These are phyloP conservation scores for Erodium texanum DNA, from an alignment of 441 rosid genomes.

Conservation along the genomic window DNA sequence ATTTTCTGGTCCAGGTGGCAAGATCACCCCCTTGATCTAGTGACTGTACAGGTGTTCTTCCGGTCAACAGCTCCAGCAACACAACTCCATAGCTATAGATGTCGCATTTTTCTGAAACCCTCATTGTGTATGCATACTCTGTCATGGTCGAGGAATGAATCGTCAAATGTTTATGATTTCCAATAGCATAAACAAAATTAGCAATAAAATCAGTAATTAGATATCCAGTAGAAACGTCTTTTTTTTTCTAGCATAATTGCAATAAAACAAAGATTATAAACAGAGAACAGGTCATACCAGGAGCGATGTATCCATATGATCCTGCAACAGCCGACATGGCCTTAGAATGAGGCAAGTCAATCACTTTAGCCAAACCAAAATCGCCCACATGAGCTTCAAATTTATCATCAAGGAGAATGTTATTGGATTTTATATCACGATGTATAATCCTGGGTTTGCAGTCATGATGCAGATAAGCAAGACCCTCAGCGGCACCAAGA, in stretches of 20 bases:
- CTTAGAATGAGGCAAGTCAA: slow-evolving; percentile 95
- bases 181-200: not conserved
- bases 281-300: slow-evolving; percentile 44
- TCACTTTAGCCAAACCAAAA: slow-evolving; percentile 91
- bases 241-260: too few relatives aligned
- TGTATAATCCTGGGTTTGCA: slow-evolving; percentile 91
- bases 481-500: slow-evolving; percentile 97
- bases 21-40: slow-evolving; percentile 87
- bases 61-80: slow-evolving; percentile 75
- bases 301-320: slow-evolving; percentile 95
- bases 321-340: slow-evolving; percentile 95
- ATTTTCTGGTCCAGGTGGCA: slow-evolving; percentile 56
- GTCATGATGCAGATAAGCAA: slow-evolving; percentile 86
- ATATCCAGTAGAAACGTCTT: too few relatives aligned
- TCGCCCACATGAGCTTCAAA: slow-evolving; percentile 97
- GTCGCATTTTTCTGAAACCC: slow-evolving; percentile 93
- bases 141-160: slow-evolving; percentile 17
- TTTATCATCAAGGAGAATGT: slow-evolving; percentile 74
- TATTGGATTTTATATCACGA: slow-evolving; percentile 88
- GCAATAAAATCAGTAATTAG: too few relatives aligned
- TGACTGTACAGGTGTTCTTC: slow-evolving; percentile 77
- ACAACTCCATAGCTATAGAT: slow-evolving; percentile 93
- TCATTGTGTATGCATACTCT: slow-evolving; percentile 97
- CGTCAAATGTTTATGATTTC: not conserved
- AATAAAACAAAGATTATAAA: not conserved